Percentiles rank a stretch among this genome's conserved stretches.
Evolutionary conservation across 108 stramenopile species (phyloP).

Genomic region (Chaetoceros tenuissimus): DNA sequence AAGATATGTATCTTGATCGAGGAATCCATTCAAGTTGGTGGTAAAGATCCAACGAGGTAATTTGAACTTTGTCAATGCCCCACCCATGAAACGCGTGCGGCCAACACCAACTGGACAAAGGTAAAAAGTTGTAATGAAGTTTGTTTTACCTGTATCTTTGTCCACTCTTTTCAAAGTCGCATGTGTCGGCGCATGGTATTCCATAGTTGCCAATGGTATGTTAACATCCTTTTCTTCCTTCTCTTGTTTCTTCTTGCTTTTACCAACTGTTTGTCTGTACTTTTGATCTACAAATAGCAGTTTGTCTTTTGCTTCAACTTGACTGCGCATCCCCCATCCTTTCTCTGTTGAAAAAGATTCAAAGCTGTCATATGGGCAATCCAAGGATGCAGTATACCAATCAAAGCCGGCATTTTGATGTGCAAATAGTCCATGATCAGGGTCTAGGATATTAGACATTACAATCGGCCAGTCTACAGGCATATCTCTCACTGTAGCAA

Average conservation of each 20-base stretch:
- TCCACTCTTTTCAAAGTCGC: constrained; percentile 30
- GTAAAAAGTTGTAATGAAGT: constrained; percentile 43
- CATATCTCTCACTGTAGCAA: constrained; percentile 38
- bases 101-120: constrained; percentile 54
- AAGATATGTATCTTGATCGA: constrained; percentile 68
- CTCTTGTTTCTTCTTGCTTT: constrained; percentile 5
- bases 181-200: constrained; percentile 29
- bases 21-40: constrained; percentile 40
- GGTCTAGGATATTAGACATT: constrained; percentile 58
- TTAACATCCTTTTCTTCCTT: neutral
- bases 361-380: constrained; percentile 19
- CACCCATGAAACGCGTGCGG: constrained; percentile 45
- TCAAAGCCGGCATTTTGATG: constrained; percentile 48
- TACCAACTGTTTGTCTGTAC: constrained; percentile 6
- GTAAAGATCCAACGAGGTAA: constrained; percentile 44
- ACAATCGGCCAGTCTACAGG: constrained; percentile 64
- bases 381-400: constrained; percentile 38
- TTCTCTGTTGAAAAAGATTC: constrained; percentile 22
- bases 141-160: constrained; percentile 18
- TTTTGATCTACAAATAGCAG: constrained; percentile 23
- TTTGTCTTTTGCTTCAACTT: constrained; percentile 39
- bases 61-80: constrained; percentile 21
- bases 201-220: constrained; percentile 26
- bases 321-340: constrained; percentile 29
- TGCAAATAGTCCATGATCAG: constrained; percentile 69